phyloP scores from a whole-genome alignment of 352 stramenopile genomes.

The Globisporangium iwayamae region DNA sequence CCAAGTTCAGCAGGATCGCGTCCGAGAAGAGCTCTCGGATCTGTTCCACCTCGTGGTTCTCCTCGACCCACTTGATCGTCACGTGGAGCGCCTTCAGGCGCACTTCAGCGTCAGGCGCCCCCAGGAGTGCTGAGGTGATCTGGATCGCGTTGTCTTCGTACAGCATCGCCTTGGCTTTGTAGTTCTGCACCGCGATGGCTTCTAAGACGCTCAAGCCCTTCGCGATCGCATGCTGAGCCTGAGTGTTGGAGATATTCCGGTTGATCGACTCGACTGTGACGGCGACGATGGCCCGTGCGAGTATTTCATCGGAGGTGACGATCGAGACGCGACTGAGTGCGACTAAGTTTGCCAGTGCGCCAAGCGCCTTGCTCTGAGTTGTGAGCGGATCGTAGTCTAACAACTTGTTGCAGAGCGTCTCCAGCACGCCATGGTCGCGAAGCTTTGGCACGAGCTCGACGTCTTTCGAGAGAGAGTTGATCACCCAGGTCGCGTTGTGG shows the following conservation, averaged over 20 bases:
- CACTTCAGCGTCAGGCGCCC: conserved; percentile 32
- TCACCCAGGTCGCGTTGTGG: conserved; percentile 47
- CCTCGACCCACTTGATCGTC: conserved; percentile 40
- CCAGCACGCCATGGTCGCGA: conserved; percentile 40
- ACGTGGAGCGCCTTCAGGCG: conserved; percentile 45
- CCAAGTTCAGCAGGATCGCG: conserved; percentile 40
- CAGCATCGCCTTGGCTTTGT: conserved; percentile 32
- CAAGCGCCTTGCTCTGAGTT: conserved; percentile 46
- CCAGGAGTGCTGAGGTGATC: conserved; percentile 39
- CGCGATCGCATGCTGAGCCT: conserved; percentile 33
- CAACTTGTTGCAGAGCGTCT: conserved; percentile 40
- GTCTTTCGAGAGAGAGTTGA: conserved; percentile 64
- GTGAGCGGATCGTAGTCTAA: conserved; percentile 27
- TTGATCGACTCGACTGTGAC: conserved; percentile 33
- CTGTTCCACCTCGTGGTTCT: conserved; percentile 27
- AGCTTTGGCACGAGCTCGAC: conserved; percentile 61
- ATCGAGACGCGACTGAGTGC: conserved; percentile 6
- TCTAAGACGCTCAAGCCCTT: conserved; percentile 47
- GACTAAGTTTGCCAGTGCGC: conserved; percentile 31
- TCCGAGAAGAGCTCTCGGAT: conserved; percentile 25
- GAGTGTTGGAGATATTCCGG: conserved; percentile 26
- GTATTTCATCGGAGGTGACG: conserved; percentile 12
- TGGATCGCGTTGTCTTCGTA: conserved; percentile 34
- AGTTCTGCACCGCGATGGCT: conserved; percentile 30
- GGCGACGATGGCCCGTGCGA: conserved; percentile 18